phyloP scores from a whole-genome alignment of 768 basidiomycete genomes.

The Rhizopogon sp. region DNA sequence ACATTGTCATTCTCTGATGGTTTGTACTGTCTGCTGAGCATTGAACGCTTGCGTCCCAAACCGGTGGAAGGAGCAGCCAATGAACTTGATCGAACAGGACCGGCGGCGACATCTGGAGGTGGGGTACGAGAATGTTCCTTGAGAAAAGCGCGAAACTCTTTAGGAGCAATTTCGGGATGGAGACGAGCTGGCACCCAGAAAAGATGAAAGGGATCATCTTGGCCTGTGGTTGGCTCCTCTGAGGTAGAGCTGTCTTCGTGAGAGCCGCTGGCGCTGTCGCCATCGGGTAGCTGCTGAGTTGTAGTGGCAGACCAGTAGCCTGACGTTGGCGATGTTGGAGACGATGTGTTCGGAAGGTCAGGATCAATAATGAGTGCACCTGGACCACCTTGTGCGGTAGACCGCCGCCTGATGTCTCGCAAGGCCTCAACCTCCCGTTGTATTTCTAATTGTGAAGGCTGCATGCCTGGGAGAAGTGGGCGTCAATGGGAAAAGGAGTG shows the following conservation, averaged over 20 bases:
- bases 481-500: constrained; percentile 5
- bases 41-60: constrained; percentile 83
- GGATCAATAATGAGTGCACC: constrained; percentile 85
- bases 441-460: constrained; percentile 82
- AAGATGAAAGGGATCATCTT: constrained; percentile 82
- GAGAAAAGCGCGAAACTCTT: constrained; percentile 91
- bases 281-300: constrained; percentile 34
- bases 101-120: constrained; percentile 41
- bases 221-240: constrained; percentile 23
- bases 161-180: constrained; percentile 96
- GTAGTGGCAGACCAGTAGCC: constrained; percentile 43
- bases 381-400: constrained; percentile 66
- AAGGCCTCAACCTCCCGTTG: constrained; percentile 83
- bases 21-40: constrained; percentile 92
- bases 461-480: constrained; percentile 33
- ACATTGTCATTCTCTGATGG: constrained; percentile 75
- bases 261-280: constrained; percentile 39
- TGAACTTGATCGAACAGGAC: constrained; percentile 39
- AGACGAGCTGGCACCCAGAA: constrained; percentile 98
- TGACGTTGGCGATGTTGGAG: constrained; percentile 53
- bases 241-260: constrained; percentile 35
- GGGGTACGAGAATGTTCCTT: constrained; percentile 81
- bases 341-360: constrained; percentile 77
- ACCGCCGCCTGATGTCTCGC: constrained; percentile 79
- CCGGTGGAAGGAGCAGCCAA: constrained; percentile 34